Conservation (phyloP, 176 grass and related monocot genomes). For the Bolboschoenus planiculmis region DNA sequence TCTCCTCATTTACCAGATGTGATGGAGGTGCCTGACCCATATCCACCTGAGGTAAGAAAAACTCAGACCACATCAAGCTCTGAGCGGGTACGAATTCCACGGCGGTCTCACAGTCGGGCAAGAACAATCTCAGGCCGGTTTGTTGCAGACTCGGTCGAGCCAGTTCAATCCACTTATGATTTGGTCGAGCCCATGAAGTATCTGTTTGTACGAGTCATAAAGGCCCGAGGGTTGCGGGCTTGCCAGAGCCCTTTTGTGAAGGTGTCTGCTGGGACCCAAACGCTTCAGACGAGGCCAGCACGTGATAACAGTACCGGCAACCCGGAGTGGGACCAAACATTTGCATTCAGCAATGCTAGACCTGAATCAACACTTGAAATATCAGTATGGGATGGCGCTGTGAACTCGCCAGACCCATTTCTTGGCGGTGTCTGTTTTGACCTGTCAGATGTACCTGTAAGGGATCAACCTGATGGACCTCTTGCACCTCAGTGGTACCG, state of each 20-base stretch:
- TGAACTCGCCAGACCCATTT: conserved; percentile 33
- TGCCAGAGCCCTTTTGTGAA: conserved; percentile 74
- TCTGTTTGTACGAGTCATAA: conserved; percentile 75
- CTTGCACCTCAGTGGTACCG: conserved; percentile 90
- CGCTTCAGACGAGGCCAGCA: conserved; percentile 40
- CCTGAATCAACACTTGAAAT: conserved; percentile 74
- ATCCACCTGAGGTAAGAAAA: conserved; percentile 66
- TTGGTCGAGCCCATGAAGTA: conserved; percentile 89
- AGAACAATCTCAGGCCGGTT: conserved; percentile 55
- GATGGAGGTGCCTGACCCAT: conserved; percentile 32
- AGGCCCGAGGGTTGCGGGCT: conserved; percentile 55
- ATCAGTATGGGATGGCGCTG: conserved; percentile 59
- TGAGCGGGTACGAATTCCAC: conserved; percentile 33
- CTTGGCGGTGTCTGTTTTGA: conserved; percentile 96
- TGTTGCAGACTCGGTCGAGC: conserved; percentile 47
- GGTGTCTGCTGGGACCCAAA: conserved; percentile 43
- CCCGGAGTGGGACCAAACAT: conserved; percentile 85
- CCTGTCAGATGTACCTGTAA: conserved; percentile 74
- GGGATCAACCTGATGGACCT: conserved; percentile 69
- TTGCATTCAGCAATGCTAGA: conserved; percentile 56
- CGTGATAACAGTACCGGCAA: conserved; percentile 48
- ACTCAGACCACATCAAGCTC: conserved; percentile 46
- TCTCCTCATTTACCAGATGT: conserved; percentile 17
- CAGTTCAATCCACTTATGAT: conserved; percentile 54
- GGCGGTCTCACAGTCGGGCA: conserved; percentile 10